These are phyloP conservation scores for Teunomyces pallodes DNA, from an alignment of 805 yeast species.

Conservation along the genomic window DNA sequence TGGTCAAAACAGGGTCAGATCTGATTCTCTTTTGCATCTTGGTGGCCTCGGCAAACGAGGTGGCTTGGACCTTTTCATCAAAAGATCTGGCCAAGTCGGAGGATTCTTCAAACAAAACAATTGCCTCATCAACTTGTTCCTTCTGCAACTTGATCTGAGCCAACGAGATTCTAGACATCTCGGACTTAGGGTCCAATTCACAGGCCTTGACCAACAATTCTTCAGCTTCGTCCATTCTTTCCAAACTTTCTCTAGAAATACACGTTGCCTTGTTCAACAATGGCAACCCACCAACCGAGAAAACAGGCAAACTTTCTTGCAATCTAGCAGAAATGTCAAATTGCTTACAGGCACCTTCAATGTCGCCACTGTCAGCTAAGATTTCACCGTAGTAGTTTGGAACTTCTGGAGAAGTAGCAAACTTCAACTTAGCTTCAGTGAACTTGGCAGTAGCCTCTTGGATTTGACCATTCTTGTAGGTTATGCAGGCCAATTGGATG, in stretches of 20 bases:
- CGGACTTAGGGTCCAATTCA: conserved; percentile 82
- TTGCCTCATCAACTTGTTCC: conserved; percentile 80
- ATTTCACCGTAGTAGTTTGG: conserved; percentile 96
- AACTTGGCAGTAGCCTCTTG: conserved; percentile 64
- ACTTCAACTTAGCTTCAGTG: conserved; percentile 64
- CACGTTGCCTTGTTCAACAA: conserved; percentile 84
- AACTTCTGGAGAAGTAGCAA: conserved; percentile 86
- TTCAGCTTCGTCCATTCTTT: conserved; percentile 53
- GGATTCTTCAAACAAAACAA: conserved; percentile 76
- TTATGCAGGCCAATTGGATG: conserved; percentile 90
- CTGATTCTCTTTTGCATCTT: conserved; percentile 80
- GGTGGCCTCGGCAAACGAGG: conserved; percentile 89
- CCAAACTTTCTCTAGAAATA: conserved; percentile 53
- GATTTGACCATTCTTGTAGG: conserved; percentile 70
- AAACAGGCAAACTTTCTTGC: conserved; percentile 65
- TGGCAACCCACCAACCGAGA: conserved; percentile 85
- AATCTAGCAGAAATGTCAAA: conserved; percentile 83
- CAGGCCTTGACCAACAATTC: conserved; percentile 70
- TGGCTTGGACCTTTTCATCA: conserved; percentile 87
- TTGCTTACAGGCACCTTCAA: conserved; percentile 70
- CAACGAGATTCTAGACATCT: conserved; percentile 83
- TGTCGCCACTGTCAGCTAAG: conserved; percentile 75
- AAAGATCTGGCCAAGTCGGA: conserved; percentile 77
- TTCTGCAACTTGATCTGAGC: conserved; percentile 88
- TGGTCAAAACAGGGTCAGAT: conserved; percentile 62